phyloP scores from a whole-genome alignment of 176 grass and related monocot species.

The Paspalum notatum region DNA sequence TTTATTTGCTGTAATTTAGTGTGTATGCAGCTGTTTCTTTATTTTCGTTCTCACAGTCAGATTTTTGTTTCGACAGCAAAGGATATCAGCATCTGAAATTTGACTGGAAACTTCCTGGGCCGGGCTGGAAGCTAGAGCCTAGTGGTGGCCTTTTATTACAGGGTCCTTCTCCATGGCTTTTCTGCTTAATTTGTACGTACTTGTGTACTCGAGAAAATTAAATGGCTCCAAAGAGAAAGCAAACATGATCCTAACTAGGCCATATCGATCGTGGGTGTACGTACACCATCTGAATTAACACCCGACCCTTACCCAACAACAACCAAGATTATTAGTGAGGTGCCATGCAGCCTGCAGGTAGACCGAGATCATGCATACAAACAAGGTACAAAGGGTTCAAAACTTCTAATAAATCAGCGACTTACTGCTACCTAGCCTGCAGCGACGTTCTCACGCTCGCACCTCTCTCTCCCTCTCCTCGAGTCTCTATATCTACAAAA shows the following conservation, averaged over 20 bases:
- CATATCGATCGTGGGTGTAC: too few species aligned
- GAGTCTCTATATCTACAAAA: slow-evolving; percentile 9
- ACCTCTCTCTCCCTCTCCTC: neutral
- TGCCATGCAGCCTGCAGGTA: neutral
- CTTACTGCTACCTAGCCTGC: neutral
- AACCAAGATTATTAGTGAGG: neutral
- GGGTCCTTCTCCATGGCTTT: too few species aligned
- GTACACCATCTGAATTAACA: too few species aligned
- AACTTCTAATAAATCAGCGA: neutral
- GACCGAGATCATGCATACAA: neutral
- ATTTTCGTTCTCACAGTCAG: neutral
- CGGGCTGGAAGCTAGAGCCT: too few species aligned
- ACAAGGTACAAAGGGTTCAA: neutral
- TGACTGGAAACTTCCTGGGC: too few species aligned
- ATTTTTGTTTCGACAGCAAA: neutral
- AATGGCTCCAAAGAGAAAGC: too few species aligned
- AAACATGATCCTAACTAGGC: too few species aligned
- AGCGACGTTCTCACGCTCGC: neutral
- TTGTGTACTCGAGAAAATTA: too few species aligned
- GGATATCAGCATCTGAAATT: neutral
- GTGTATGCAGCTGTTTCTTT: neutral
- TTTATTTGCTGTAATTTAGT: neutral
- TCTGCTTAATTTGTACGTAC: too few species aligned
- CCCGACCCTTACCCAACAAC: neutral
- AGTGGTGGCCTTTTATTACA: neutral